Percentiles rank a stretch among this genome's conserved stretches.
phyloP scores from a whole-genome alignment of 805 yeast species.

The Clavispora carvajalis region DNA sequence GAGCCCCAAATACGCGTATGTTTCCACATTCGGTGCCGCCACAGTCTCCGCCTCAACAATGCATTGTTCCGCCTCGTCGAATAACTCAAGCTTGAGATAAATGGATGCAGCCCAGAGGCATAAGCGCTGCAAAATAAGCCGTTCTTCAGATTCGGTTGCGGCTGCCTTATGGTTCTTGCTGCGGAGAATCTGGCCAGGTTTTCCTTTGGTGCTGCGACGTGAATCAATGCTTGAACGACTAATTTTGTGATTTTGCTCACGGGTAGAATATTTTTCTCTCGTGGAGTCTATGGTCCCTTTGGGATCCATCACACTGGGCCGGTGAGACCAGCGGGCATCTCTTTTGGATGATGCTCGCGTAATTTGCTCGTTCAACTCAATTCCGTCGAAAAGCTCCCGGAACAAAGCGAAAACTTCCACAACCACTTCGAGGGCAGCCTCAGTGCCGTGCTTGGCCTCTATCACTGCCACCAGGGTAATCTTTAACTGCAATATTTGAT shows the following conservation, averaged over 20 bases:
- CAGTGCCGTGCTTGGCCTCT: slow-evolving; percentile 54
- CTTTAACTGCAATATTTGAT: slow-evolving; percentile 61
- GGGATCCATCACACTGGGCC: slow-evolving; percentile 39
- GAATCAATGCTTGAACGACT: slow-evolving; percentile 8
- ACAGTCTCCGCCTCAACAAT: slow-evolving; percentile 63
- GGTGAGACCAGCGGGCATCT: slow-evolving; percentile 32
- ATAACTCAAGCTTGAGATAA: slow-evolving; percentile 50
- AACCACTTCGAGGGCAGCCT: slow-evolving; percentile 55
- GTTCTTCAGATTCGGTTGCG: slow-evolving; percentile 2
- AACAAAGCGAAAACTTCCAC: slow-evolving; percentile 61
- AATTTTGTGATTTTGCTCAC: slow-evolving; percentile 1
- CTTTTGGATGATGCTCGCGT: not conserved
- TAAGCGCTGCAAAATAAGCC: slow-evolving; percentile 44
- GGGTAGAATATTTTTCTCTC: slow-evolving; percentile 16
- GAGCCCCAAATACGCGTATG: slow-evolving; percentile 47
- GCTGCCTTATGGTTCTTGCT: not conserved
- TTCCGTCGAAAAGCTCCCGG: slow-evolving; percentile 42
- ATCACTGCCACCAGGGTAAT: slow-evolving; percentile 69
- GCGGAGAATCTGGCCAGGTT: not conserved
- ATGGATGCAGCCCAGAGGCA: slow-evolving; percentile 75
- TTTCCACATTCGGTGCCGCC: slow-evolving; percentile 40
- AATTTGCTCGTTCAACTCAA: slow-evolving; percentile 5
- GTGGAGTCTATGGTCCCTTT: slow-evolving; percentile 5
- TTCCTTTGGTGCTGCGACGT: not conserved
- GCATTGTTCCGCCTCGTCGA: slow-evolving; percentile 63